Evolutionary conservation across 2,329 filamentous ascomycete species (phyloP).

Genomic region (Lizonia empirigonia): DNA sequence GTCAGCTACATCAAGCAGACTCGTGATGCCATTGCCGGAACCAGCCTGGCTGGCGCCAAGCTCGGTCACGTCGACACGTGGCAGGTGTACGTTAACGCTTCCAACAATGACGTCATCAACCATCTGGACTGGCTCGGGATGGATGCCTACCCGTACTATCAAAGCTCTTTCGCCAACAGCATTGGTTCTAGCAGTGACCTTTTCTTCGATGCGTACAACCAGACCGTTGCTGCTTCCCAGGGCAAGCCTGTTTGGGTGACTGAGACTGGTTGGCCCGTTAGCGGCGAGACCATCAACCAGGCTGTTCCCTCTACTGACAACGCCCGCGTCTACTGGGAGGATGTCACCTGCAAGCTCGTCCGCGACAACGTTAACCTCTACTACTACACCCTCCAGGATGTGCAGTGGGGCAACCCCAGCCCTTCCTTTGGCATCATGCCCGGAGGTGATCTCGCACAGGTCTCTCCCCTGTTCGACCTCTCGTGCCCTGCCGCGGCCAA

Average conservation of each 20-base stretch:
- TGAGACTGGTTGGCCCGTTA: conserved; percentile 86
- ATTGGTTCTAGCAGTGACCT: conserved; percentile 68
- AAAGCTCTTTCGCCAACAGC: conserved; percentile 62
- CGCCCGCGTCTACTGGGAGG: conserved; percentile 79
- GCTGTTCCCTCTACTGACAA: conserved; percentile 69
- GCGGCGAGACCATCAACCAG: conserved; percentile 64
- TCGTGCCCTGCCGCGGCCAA: conserved; percentile 40
- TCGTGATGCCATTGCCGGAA: conserved; percentile 66
- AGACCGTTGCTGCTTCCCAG: conserved; percentile 63
- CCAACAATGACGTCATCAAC: conserved; percentile 72
- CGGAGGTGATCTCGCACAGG: conserved; percentile 38
- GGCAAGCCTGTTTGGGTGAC: conserved; percentile 82
- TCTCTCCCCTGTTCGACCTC: conserved; percentile 44
- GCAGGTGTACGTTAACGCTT: conserved; percentile 65
- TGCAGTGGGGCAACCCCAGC: conserved; percentile 61
- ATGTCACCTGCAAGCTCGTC: conserved; percentile 74
- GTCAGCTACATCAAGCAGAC: conserved; percentile 73
- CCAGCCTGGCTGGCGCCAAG: conserved; percentile 61
- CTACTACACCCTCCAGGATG: conserved; percentile 79
- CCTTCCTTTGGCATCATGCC: conserved; percentile 75
- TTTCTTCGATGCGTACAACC: conserved; percentile 70
- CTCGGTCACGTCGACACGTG: conserved; percentile 91
- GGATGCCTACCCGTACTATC: conserved; percentile 85
- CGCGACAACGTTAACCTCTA: conserved; percentile 61
- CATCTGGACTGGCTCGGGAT: conserved; percentile 80